Evolutionary conservation across 2,329 filamentous ascomycete genomes (phyloP).

Genomic region (Alternaria angustiovoidea): DNA sequence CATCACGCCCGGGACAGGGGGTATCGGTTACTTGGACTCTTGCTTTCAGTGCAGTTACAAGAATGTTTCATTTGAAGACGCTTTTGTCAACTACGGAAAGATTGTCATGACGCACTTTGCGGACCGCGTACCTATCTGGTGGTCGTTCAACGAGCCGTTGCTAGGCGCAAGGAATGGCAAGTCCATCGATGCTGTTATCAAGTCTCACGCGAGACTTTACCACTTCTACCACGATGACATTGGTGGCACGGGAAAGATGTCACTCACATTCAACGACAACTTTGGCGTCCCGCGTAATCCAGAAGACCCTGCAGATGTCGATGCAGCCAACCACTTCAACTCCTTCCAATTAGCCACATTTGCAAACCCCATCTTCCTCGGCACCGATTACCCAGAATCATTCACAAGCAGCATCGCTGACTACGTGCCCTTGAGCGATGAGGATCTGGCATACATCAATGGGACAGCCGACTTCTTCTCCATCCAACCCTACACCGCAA

Average conservation of each 20-base stretch:
- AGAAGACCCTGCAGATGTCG: slow-evolving; percentile 53
- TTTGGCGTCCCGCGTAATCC: slow-evolving; percentile 49
- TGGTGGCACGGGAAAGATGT: slow-evolving; percentile 59
- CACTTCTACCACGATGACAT: slow-evolving; percentile 65
- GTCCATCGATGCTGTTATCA: slow-evolving; percentile 46
- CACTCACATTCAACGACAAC: slow-evolving; percentile 59
- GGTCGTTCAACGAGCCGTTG: slow-evolving; percentile 64
- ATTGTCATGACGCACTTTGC: slow-evolving; percentile 62
- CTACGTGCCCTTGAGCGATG: slow-evolving; percentile 57
- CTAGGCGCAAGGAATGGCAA: slow-evolving; percentile 54
- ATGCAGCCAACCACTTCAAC: slow-evolving; percentile 57
- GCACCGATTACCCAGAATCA: slow-evolving; percentile 60
- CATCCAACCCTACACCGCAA: slow-evolving; percentile 67
- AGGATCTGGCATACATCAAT: slow-evolving; percentile 54
- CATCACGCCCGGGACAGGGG: slow-evolving; percentile 35
- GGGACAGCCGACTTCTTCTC: slow-evolving; percentile 64
- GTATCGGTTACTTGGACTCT: slow-evolving; percentile 38
- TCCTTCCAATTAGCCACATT: slow-evolving; percentile 56
- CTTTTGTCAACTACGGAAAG: slow-evolving; percentile 63
- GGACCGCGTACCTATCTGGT: slow-evolving; percentile 62
- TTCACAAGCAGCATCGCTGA: slow-evolving; percentile 48
- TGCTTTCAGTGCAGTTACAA: slow-evolving; percentile 51
- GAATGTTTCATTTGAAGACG: slow-evolving; percentile 59
- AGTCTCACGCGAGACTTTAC: slow-evolving; percentile 60
- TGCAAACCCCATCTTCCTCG: slow-evolving; percentile 63